phyloP scores from a whole-genome alignment of 116 monocot genomes.

The Cymodocea nodosa region DNA sequence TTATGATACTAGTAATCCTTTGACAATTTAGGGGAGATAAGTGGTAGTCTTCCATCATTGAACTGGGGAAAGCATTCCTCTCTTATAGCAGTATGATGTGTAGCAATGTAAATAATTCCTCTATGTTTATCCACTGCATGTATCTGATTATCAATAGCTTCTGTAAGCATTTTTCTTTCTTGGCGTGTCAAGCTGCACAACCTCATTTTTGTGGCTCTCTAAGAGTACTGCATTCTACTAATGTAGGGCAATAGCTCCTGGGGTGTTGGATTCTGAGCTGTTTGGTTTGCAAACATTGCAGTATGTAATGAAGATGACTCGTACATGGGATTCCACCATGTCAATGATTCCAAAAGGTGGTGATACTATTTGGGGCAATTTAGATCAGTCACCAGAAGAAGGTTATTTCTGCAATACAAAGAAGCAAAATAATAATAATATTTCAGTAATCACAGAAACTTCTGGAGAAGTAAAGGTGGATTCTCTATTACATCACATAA shows the following conservation, averaged over 20 bases:
- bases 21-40: too few species aligned
- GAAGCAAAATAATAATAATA: constrained; percentile 45
- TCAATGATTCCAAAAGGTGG: constrained; percentile 99
- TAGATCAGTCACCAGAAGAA: constrained; percentile 94
- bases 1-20: too few species aligned
- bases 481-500: constrained; percentile 17
- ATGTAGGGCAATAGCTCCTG: constrained; percentile 88
- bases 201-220: not conserved
- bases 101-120: too few species aligned
- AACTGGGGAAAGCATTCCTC: too few species aligned
- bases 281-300: constrained; percentile 82
- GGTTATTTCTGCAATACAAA: constrained; percentile 43
- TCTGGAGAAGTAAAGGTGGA: constrained; percentile 13
- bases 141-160: not conserved
- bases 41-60: too few species aligned
- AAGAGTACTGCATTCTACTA: not conserved
- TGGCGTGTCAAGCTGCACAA: not conserved
- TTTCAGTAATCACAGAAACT: constrained; percentile 23
- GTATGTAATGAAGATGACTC: constrained; percentile 96
- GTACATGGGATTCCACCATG: constrained; percentile 99
- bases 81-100: too few species aligned
- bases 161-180: not conserved
- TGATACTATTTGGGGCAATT: constrained; percentile 90
- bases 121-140: not conserved
- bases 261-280: constrained; percentile 75